Conservation (phyloP, 2,329 filamentous ascomycete genomes). For the Cordyceps cicadae region DNA sequence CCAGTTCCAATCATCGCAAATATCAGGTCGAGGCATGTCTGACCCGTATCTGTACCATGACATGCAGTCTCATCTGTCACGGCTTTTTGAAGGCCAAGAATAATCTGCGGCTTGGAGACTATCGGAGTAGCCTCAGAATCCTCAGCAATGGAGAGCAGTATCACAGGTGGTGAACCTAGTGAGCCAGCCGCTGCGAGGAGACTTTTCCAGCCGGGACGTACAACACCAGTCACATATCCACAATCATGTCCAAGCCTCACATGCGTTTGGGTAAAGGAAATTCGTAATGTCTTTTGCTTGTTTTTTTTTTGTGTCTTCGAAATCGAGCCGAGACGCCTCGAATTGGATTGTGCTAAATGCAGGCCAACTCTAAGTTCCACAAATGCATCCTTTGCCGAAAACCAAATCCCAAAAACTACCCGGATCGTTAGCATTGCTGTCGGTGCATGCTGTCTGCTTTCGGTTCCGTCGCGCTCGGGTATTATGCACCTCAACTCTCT, state of each 20-base stretch:
- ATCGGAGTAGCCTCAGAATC: conserved; percentile 50
- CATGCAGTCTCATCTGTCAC: conserved; percentile 44
- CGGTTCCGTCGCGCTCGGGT: conserved; percentile 12
- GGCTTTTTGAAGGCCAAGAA: conserved; percentile 50
- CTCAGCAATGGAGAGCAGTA: conserved; percentile 34
- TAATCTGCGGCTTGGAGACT: conserved; percentile 52
- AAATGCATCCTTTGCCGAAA: conserved; percentile 30
- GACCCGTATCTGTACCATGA: conserved; percentile 61
- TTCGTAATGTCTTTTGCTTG: conserved; percentile 24
- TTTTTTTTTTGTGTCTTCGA: conserved; percentile 30
- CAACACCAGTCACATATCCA: conserved; percentile 21
- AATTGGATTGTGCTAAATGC: conserved; percentile 37
- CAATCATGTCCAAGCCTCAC: conserved; percentile 16
- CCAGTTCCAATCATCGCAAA: too few species aligned
- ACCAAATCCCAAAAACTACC: conserved; percentile 20
- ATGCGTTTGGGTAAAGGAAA: conserved; percentile 16
- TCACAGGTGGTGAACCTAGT: conserved; percentile 12
- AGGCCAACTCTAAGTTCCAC: conserved; percentile 34
- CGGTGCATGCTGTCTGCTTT: background rate
- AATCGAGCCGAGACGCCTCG: conserved; percentile 39
- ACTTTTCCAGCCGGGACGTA: conserved; percentile 45
- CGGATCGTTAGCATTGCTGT: conserved; percentile 10
- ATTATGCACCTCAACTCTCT: conserved; percentile 15
- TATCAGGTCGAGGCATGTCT: conserved; percentile 32
- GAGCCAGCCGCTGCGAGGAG: conserved; percentile 39